Conservation (phyloP, 306 rosid species). For the Glycine soja region DNA sequence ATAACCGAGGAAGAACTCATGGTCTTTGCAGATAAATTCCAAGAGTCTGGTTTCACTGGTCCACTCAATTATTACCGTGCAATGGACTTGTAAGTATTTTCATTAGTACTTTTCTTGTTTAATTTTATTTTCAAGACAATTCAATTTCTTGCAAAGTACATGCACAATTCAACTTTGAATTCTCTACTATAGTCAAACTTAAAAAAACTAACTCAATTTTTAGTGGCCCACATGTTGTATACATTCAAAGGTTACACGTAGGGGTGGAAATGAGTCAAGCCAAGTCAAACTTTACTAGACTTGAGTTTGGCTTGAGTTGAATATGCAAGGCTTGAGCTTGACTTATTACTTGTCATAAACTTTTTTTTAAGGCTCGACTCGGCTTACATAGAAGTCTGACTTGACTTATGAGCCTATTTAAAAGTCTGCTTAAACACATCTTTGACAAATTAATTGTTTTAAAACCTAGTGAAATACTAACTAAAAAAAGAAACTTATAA, state of each 20-base stretch:
- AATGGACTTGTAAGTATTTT: constrained; percentile 68
- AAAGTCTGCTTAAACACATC: too few species aligned
- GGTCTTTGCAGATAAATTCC: constrained; percentile 74
- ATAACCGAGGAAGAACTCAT: constrained; percentile 74
- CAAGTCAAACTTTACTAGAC: too few species aligned
- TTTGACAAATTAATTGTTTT: too few species aligned
- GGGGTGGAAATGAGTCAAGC: too few species aligned
- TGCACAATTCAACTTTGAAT: background rate
- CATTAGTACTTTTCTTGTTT: background rate
- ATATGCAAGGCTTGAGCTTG: too few species aligned
- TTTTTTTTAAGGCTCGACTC: too few species aligned
- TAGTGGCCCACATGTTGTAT: background rate
- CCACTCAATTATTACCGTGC: constrained; percentile 81
- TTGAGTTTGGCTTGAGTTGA: too few species aligned
- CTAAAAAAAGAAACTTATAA: too few species aligned
- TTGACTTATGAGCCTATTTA: too few species aligned
- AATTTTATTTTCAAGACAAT: background rate
- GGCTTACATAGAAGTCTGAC: too few species aligned
- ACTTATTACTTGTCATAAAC: too few species aligned
- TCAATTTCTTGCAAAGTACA: background rate
- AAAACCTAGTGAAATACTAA: too few species aligned
- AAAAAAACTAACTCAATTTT: background rate
- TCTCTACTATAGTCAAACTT: background rate
- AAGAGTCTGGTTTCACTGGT: constrained; percentile 84
- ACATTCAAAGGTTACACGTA: background rate